Evolutionary conservation across 805 yeast species (phyloP).

Genomic region (Suhomyces xylopsoci): DNA sequence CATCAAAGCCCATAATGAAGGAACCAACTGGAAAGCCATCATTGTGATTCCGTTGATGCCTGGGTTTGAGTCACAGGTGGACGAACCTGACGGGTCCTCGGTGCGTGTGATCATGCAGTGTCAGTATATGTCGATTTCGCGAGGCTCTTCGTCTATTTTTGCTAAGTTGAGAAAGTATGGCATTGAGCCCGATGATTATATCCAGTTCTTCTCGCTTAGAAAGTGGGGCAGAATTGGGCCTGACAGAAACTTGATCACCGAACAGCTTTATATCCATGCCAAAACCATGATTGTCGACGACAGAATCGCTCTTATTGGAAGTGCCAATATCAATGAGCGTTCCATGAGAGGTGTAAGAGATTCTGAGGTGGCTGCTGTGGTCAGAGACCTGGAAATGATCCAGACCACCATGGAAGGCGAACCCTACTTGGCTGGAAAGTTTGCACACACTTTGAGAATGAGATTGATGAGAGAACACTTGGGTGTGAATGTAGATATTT

Average conservation of each 20-base stretch:
- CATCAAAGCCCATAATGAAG: constrained; percentile 77
- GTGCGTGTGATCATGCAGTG: constrained; percentile 95
- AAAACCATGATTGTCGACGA: constrained; percentile 92
- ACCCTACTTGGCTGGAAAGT: constrained; percentile 77
- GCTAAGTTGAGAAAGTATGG: constrained; percentile 75
- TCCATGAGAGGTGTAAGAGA: constrained; percentile 94
- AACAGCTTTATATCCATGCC: constrained; percentile 91
- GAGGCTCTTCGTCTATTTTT: constrained; percentile 86
- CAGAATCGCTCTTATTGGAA: constrained; percentile 88
- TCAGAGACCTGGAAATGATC: constrained; percentile 77
- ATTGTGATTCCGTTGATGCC: constrained; percentile 96
- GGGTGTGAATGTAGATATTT: constrained; percentile 86
- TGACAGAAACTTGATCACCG: constrained; percentile 69
- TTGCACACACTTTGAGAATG: constrained; percentile 85
- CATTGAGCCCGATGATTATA: constrained; percentile 85
- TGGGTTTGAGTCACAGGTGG: constrained; percentile 92
- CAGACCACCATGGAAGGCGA: constrained; percentile 75
- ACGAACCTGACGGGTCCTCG: constrained; percentile 90
- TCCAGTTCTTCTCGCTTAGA: constrained; percentile 85
- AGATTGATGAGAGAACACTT: constrained; percentile 95
- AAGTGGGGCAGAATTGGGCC: constrained; percentile 95
- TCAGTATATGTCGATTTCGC: constrained; percentile 87
- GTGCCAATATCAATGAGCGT: constrained; percentile 95
- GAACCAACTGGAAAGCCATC: constrained; percentile 82
- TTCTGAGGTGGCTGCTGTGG: constrained; percentile 87